These are phyloP conservation scores for Chromera velia DNA, from an alignment of 73 alveolate genomes.

Conservation along the genomic window DNA sequence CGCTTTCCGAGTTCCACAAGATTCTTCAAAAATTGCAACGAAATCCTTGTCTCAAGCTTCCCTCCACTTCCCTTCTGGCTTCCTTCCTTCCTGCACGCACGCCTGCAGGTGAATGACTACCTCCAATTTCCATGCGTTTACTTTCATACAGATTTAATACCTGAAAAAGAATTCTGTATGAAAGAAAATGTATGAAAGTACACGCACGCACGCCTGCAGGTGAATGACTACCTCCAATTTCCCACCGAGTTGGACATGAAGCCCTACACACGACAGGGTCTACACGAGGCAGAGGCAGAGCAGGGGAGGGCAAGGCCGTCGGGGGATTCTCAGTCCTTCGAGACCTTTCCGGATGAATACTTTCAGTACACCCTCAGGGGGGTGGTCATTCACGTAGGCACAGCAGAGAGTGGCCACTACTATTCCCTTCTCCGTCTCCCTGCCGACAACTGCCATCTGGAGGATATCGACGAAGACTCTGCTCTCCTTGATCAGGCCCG, in stretches of 20 bases:
- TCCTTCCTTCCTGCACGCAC: slow-evolving; percentile 68
- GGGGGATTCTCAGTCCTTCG: slow-evolving; percentile 20
- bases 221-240: slow-evolving; percentile 89
- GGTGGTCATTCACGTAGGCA: slow-evolving; percentile 88
- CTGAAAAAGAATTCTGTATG: too few relatives aligned
- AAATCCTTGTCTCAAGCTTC: too few relatives aligned
- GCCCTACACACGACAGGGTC: slow-evolving; percentile 86
- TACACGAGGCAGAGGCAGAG: slow-evolving; percentile 66
- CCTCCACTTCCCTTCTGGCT: slow-evolving; percentile 77
- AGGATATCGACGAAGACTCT: slow-evolving; percentile 70
- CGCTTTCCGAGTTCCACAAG: too few relatives aligned
- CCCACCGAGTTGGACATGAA: slow-evolving; percentile 85
- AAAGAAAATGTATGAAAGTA: too few relatives aligned
- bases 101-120: slow-evolving; percentile 86
- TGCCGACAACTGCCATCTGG: slow-evolving; percentile 63
- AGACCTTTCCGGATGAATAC: slow-evolving; percentile 64
- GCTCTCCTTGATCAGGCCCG: slow-evolving; percentile 71
- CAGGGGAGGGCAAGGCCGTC: slow-evolving; percentile 50
- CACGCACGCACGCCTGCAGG: too few relatives aligned
- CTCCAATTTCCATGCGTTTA: slow-evolving; percentile 94
- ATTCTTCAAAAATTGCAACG: too few relatives aligned
- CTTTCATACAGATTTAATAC: too few relatives aligned
- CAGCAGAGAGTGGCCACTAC: slow-evolving; percentile 94
- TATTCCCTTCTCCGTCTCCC: slow-evolving; percentile 84
- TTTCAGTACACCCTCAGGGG: slow-evolving; percentile 80